Evolutionary conservation across 129 eudicot genomes (phyloP), one percentile per base, ranked within the genome.

Genomic region (Ambrosia trifida): DNA sequence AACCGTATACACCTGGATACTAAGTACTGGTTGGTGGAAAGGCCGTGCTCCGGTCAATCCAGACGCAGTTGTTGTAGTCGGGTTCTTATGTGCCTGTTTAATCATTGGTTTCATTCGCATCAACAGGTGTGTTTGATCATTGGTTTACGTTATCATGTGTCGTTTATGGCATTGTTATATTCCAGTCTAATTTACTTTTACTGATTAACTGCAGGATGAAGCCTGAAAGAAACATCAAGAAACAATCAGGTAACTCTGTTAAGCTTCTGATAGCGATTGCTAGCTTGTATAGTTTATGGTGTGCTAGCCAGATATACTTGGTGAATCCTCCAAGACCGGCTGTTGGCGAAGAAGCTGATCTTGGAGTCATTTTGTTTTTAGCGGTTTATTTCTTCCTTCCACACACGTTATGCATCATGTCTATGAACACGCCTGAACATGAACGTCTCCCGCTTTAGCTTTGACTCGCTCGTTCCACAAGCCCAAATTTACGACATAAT

Each of bases 21-120:
- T 94, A 58, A 94, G 97, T 81, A 94, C 98, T n/a, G 98, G 98
- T 58, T 94, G 98, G 98, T 94, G 98, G 98, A 36, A 72, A 62
- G 79, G 78, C 20, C 88, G 89, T 14, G 97, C 98, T 28, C 93
- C 98, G 10, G 79, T 94, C 64, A 87, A 87, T 78, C 90, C 98
- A 44, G 98, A 94, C 41, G 98, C 93, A 14, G 90, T 87, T 59
- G 66, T 77, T 18, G 96, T 89, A n/a, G 69, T 94, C 12, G 78
- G 93, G 76, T 54, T 94, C 28, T 52, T 94, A 33, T 89, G 98
- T 72, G 79, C 76, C 54, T 72, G 64, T 79, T 86, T 94, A 52
- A 87, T 94, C 47, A 18, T 79, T 32, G 98, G 96, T 56, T 94
- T 89, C 80, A 75, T 85, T 72, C 89, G 79, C 70, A 85, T 94